phyloP scores from a whole-genome alignment of 2,329 filamentous ascomycete species.

The Colletotrichum sp. region DNA sequence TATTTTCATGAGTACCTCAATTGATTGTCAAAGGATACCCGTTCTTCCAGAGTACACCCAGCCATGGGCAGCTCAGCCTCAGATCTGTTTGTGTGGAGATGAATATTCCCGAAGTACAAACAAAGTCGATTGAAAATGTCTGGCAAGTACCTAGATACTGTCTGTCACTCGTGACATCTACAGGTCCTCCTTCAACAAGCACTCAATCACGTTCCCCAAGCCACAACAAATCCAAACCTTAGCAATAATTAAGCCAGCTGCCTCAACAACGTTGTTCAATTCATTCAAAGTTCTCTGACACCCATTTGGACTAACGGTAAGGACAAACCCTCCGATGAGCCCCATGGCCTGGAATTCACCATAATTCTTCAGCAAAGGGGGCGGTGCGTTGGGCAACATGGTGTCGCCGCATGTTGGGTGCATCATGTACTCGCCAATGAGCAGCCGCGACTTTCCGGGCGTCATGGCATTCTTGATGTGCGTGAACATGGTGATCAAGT shows the following conservation, averaged over 20 bases:
- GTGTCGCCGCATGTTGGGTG: constrained; percentile 13
- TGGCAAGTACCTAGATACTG: neutral
- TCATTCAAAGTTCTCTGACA: neutral
- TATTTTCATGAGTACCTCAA: neutral
- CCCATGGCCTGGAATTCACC: constrained; percentile 4
- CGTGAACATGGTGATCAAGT: constrained; percentile 7
- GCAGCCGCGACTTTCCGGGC: constrained; percentile 3
- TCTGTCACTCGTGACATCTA: neutral
- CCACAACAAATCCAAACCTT: constrained; percentile 11
- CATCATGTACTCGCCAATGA: constrained; percentile 14
- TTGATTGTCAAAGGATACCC: neutral
- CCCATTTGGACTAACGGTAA: constrained; percentile 1
- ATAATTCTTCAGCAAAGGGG: constrained; percentile 7
- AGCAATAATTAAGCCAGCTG: constrained; percentile 1
- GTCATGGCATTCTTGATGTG: constrained; percentile 9
- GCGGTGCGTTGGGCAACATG: neutral
- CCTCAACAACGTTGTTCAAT: neutral
- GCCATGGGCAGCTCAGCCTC: neutral
- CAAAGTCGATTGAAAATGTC: neutral
- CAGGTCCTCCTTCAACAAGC: neutral
- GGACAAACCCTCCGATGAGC: neutral
- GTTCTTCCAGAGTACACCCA: neutral
- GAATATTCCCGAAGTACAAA: neutral
- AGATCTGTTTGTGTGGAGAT: neutral
- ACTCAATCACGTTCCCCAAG: constrained; percentile 10